Percentiles rank a stretch among this genome's conserved stretches.
Conservation (phyloP, 768 basidiomycete genomes). For the Agrocybe praecox region DNA sequence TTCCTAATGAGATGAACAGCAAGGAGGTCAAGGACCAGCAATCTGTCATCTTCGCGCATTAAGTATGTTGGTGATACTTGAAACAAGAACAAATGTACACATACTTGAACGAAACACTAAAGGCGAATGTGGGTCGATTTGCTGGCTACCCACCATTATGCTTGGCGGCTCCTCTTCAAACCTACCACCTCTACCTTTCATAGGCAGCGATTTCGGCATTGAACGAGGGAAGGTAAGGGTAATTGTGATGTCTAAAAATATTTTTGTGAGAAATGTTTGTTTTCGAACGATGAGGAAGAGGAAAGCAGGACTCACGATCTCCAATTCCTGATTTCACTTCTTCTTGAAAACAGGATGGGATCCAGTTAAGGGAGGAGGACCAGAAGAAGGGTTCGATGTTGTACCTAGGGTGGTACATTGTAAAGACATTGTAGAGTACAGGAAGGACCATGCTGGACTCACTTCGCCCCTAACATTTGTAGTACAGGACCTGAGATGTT, state of each 20-base stretch:
- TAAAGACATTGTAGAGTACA: slow-evolving; percentile 51
- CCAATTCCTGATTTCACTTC: slow-evolving; percentile 38
- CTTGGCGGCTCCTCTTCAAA: neutral
- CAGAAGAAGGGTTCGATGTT: slow-evolving; percentile 70
- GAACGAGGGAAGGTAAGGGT: slow-evolving; percentile 59
- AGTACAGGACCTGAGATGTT: slow-evolving; percentile 53
- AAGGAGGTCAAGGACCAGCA: slow-evolving; percentile 47
- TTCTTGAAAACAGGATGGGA: slow-evolving; percentile 68
- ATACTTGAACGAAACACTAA: slow-evolving; percentile 34
- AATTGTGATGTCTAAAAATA: slow-evolving; percentile 54
- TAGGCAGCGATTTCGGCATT: slow-evolving; percentile 24
- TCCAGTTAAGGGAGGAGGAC: slow-evolving; percentile 68
- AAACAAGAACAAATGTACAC: neutral
- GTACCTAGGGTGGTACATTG: slow-evolving; percentile 39
- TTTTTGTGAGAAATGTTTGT: no score
- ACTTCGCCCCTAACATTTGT: slow-evolving; percentile 66
- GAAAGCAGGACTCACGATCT: slow-evolving; percentile 48
- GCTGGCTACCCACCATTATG: slow-evolving; percentile 17
- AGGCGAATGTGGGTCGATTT: slow-evolving; percentile 44
- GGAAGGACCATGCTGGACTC: slow-evolving; percentile 12
- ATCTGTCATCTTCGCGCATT: slow-evolving; percentile 21
- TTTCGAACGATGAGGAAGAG: no score
- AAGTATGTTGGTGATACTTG: neutral
- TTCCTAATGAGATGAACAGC: slow-evolving; percentile 51
- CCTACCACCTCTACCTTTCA: neutral